Evolutionary conservation across 495 filamentous ascomycete species (phyloP).

Genomic region (Aeminium ludgeri): DNA sequence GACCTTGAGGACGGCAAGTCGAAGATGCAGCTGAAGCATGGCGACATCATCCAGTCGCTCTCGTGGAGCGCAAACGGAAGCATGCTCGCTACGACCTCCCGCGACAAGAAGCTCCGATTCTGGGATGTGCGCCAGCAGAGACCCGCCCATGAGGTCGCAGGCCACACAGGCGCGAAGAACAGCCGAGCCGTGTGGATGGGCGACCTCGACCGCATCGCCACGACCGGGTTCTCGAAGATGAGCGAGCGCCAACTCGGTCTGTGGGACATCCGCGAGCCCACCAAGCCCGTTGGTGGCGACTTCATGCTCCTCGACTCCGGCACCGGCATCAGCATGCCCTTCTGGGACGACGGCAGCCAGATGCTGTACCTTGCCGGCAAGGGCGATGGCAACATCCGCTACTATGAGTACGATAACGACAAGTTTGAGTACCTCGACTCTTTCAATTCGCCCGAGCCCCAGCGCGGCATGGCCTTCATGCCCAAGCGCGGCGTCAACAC

Average conservation of each 20-base stretch:
- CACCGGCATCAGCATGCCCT: slow-evolving; percentile 96
- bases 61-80: slow-evolving; percentile 91
- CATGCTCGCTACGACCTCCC: slow-evolving; percentile 77
- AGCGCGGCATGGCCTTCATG: slow-evolving; percentile 86
- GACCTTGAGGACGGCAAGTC: slow-evolving; percentile 68
- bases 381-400: slow-evolving; percentile 96
- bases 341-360: slow-evolving; percentile 95
- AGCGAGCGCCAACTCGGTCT: slow-evolving; percentile 90
- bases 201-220: slow-evolving; percentile 83
- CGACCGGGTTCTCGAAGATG: slow-evolving; percentile 95
- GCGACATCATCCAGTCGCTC: slow-evolving; percentile 82
- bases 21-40: slow-evolving; percentile 59
- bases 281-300: slow-evolving; percentile 61
- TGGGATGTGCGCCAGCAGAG: slow-evolving; percentile 94
- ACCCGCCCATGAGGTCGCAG: slow-evolving; percentile 65
- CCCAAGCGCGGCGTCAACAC: slow-evolving; percentile 88
- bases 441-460: slow-evolving; percentile 87
- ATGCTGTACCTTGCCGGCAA: slow-evolving; percentile 90
- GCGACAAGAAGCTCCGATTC: slow-evolving; percentile 93
- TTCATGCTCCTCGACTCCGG: slow-evolving; percentile 82
- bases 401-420: slow-evolving; percentile 93
- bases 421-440: slow-evolving; percentile 93
- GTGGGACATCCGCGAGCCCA: slow-evolving; percentile 74
- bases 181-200: slow-evolving; percentile 93
- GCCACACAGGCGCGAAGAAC: slow-evolving; percentile 89